Percentiles rank a stretch among this genome's conserved stretches.
Conservation (phyloP, 192 early-diverging fungal genomes). For the Umbelopsis sp. region DNA sequence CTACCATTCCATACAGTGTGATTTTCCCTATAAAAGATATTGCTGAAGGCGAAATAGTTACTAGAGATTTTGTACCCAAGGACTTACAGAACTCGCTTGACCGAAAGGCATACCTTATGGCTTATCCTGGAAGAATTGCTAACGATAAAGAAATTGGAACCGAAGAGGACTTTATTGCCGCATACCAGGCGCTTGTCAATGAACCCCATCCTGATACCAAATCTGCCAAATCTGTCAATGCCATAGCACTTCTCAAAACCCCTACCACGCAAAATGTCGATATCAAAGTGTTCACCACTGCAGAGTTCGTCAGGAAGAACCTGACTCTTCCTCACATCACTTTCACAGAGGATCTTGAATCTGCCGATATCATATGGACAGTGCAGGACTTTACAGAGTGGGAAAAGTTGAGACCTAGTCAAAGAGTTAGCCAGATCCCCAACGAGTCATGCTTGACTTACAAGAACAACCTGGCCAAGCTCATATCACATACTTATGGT, state of each 20-base stretch:
- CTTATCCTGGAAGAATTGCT: conserved; percentile 41
- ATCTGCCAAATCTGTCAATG: background rate
- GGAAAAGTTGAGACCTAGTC: conserved; percentile 39
- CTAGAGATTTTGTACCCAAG: conserved; percentile 62
- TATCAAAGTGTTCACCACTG: conserved; percentile 40
- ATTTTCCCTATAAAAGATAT: conserved; percentile 65
- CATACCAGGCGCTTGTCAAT: background rate
- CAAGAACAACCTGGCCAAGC: conserved; percentile 44
- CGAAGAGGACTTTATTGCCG: background rate
- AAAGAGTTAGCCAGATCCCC: conserved; percentile 48
- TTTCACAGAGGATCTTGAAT: conserved; percentile 35
- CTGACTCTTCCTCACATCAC: conserved; percentile 43
- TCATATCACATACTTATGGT: conserved; percentile 44
- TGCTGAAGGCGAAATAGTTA: conserved; percentile 48
- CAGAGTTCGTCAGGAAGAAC: conserved; percentile 45
- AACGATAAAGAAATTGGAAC: conserved; percentile 22
- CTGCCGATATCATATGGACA: conserved; percentile 50
- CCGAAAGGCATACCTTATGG: conserved; percentile 57
- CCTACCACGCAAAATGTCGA: conserved; percentile 13
- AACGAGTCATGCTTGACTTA: conserved; percentile 49
- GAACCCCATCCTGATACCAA: too few relatives aligned
- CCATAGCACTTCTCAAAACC: background rate
- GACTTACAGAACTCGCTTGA: conserved; percentile 51
- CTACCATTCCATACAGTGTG: conserved; percentile 63
- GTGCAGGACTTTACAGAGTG: conserved; percentile 47